A percentile compares a stretch with the other conserved stretches of the same genome.
phyloP scores from a whole-genome alignment of 129 eudicot genomes.

The Erigeron canadensis region DNA sequence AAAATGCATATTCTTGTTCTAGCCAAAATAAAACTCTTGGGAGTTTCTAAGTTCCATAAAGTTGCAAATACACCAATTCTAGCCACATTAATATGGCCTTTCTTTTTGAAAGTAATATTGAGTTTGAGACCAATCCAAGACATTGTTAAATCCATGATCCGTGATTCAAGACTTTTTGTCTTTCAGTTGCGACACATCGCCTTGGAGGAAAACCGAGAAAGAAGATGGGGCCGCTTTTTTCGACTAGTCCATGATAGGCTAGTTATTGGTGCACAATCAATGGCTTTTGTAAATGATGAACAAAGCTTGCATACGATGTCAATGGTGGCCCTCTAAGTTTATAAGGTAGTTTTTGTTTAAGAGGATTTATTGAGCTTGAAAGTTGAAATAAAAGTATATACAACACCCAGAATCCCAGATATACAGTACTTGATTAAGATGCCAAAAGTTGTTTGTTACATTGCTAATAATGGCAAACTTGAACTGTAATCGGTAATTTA shows the following conservation, averaged over 20 bases:
- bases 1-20: conserved; percentile 33
- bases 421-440: not conserved
- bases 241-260: conserved; percentile 34
- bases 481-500: too few relatives aligned
- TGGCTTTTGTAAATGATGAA: conserved; percentile 14
- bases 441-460: conserved; percentile 7
- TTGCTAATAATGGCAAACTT: too few relatives aligned
- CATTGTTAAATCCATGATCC: conserved; percentile 9
- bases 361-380: not conserved
- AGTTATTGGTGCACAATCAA: conserved; percentile 8
- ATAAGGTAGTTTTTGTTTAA: too few relatives aligned
- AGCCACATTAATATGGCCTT: conserved; percentile 47
- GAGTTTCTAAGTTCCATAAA: conserved; percentile 17
- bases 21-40: conserved; percentile 34
- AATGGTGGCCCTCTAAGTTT: conserved; percentile 42
- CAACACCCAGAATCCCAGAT: not conserved
- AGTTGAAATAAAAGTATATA: conserved; percentile 4
- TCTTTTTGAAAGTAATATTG: conserved; percentile 38
- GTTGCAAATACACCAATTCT: conserved; percentile 33
- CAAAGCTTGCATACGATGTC: conserved; percentile 28
- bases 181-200: conserved; percentile 42
- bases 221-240: conserved; percentile 42
- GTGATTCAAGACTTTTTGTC: conserved; percentile 44
- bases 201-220: conserved; percentile 8
- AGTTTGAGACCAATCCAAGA: conserved; percentile 38